Evolutionary conservation across 1,139 yeast genomes (phyloP).

Genomic region (Yamadazyma epiphylla): DNA sequence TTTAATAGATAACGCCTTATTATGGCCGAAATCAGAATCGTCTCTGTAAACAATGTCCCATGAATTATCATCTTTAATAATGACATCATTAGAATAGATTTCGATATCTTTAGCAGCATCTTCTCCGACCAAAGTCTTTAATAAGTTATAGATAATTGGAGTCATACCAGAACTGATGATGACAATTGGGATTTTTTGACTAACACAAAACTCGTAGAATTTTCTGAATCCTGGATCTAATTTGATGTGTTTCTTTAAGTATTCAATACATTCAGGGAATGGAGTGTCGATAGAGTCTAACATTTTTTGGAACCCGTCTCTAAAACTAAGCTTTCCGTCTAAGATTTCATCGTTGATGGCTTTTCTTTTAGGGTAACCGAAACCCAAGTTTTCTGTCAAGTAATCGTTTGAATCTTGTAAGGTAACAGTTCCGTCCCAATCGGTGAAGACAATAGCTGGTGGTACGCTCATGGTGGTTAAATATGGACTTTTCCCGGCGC

Average conservation of each 20-base stretch:
- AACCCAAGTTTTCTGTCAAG: slow-evolving; percentile 84
- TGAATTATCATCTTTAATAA: slow-evolving; percentile 37
- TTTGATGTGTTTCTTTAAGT: slow-evolving; percentile 54
- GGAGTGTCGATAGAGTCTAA: slow-evolving; percentile 73
- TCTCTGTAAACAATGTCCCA: slow-evolving; percentile 90
- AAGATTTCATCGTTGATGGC: slow-evolving; percentile 71
- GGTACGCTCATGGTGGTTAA: slow-evolving; percentile 14
- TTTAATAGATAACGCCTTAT: slow-evolving; percentile 78
- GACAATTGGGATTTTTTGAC: slow-evolving; percentile 68
- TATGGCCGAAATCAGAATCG: slow-evolving; percentile 89
- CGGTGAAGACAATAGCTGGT: slow-evolving; percentile 84
- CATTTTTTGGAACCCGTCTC: slow-evolving; percentile 84
- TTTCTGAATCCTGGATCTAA: slow-evolving; percentile 88
- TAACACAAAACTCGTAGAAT: slow-evolving; percentile 76
- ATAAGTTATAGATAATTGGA: slow-evolving; percentile 78
- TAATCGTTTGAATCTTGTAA: slow-evolving; percentile 86
- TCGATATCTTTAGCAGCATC: slow-evolving; percentile 71
- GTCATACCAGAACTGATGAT: slow-evolving; percentile 90
- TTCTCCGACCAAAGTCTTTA: slow-evolving; percentile 69
- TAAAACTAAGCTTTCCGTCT: slow-evolving; percentile 63
- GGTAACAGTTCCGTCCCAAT: slow-evolving; percentile 97
- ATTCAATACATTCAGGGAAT: slow-evolving; percentile 77
- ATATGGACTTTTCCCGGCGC: too few relatives aligned
- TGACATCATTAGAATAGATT: slow-evolving; percentile 78
- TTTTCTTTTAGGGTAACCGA: slow-evolving; percentile 67